Evolutionary conservation across 2,329 filamentous ascomycete species (phyloP).

Genomic region (Metarhizium robertsii): DNA sequence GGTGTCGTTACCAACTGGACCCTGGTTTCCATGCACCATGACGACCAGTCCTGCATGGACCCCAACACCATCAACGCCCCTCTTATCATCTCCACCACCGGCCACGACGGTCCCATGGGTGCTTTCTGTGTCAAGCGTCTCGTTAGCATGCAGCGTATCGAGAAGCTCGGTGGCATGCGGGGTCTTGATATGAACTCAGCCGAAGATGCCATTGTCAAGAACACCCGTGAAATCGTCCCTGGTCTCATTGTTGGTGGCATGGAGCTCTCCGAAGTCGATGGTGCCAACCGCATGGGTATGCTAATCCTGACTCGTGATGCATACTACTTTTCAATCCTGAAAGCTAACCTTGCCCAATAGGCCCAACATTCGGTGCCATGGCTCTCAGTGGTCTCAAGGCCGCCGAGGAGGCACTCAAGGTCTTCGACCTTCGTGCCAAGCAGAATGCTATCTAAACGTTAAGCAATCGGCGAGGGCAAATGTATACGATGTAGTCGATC

Average conservation of each 20-base stretch:
- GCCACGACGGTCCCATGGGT: slow-evolving; percentile 84
- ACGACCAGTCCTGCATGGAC: slow-evolving; percentile 92
- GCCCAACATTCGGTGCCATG: slow-evolving; percentile 84
- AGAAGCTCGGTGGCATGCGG: slow-evolving; percentile 83
- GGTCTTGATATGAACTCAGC: slow-evolving; percentile 87
- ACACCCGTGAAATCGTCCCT: slow-evolving; percentile 78
- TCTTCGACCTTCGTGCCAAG: slow-evolving; percentile 69
- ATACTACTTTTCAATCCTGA: neutral
- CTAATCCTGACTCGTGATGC: neutral
- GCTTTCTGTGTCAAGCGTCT: slow-evolving; percentile 88
- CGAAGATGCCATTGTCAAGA: slow-evolving; percentile 89
- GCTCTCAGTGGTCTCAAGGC: slow-evolving; percentile 80
- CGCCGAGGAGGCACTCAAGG: slow-evolving; percentile 71
- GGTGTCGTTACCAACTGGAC: slow-evolving; percentile 97
- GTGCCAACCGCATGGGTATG: slow-evolving; percentile 78
- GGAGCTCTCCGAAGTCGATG: slow-evolving; percentile 86
- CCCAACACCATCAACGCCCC: slow-evolving; percentile 95
- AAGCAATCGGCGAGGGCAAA: neutral
- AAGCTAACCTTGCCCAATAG: slow-evolving; percentile 13
- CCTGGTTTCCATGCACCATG: slow-evolving; percentile 76
- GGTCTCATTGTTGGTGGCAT: slow-evolving; percentile 91
- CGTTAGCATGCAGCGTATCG: slow-evolving; percentile 76
- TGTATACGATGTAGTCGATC: neutral
- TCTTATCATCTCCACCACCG: slow-evolving; percentile 79
- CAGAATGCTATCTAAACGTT: slow-evolving; percentile 51